Percentiles rank a stretch among this genome's conserved stretches.
These are phyloP conservation scores for Articulospora tetracladia DNA, from an alignment of 495 filamentous ascomycete species.

Conservation along the genomic window DNA sequence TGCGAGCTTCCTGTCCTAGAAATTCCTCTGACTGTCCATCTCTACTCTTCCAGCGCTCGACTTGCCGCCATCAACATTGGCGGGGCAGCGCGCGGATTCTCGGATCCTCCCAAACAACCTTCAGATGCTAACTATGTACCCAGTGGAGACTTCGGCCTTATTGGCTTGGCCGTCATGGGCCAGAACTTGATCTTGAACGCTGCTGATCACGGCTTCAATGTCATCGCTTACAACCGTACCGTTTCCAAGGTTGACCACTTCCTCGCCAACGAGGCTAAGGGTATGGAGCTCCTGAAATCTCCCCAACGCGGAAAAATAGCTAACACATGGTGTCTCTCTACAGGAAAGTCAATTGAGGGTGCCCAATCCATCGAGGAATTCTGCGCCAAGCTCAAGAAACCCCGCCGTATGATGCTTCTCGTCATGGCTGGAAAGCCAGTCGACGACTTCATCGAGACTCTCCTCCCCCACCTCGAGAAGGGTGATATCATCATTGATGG, in stretches of 20 bases:
- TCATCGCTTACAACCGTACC: slow-evolving; percentile 97
- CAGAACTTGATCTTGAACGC: slow-evolving; percentile 98
- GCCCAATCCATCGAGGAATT: slow-evolving; percentile 94
- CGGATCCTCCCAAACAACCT: slow-evolving; percentile 1
- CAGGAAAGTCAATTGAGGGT: slow-evolving; percentile 87
- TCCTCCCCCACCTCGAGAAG: slow-evolving; percentile 82
- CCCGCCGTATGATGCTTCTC: slow-evolving; percentile 93
- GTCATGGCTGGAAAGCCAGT: slow-evolving; percentile 98
- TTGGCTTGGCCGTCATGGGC: slow-evolving; percentile 97
- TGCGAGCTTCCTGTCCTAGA: background rate
- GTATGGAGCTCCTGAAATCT: slow-evolving; percentile 36
- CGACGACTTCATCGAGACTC: slow-evolving; percentile 95
- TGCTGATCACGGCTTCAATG: slow-evolving; percentile 93
- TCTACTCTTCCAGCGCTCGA: slow-evolving; percentile 71
- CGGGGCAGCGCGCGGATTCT: slow-evolving; percentile 22
- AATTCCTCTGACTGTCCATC: slow-evolving; percentile 14
- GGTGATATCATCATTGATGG: slow-evolving; percentile 99
- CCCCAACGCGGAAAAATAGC: background rate
- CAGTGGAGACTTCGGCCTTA: slow-evolving; percentile 92
- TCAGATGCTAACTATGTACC: slow-evolving; percentile 24
- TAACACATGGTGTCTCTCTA: slow-evolving; percentile 8
- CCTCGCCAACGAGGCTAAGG: slow-evolving; percentile 89
- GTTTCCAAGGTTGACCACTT: slow-evolving; percentile 96
- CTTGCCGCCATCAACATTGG: slow-evolving; percentile 81
- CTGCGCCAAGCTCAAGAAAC: slow-evolving; percentile 90